Base-by-base conservation (phyloP, 768 basidiomycete genomes). In the Coprinopsis strossmayeri region DNA sequence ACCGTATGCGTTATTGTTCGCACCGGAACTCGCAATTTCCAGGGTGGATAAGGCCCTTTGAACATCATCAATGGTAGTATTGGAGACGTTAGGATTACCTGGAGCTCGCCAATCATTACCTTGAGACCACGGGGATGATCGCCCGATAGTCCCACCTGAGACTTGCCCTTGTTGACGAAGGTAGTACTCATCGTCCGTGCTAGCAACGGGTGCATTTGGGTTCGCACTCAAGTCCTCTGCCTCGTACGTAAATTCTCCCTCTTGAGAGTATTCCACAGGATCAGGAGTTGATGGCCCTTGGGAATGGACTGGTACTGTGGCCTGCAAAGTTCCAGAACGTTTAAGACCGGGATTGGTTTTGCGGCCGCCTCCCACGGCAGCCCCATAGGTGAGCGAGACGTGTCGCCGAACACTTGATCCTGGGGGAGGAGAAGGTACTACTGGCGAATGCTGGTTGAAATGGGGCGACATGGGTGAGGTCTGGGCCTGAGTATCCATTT, bases 281-380 rank as follows among this genome's bases (percentile, higher is more conserved):
- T 73, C 71, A 27, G 73, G 66, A 38, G 73, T 66, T 15, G 66
- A 62, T 24, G 65, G 60, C 39, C 61, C 65, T 55, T 72, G 73
- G 27, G 64, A 59, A 54, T 67, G 65, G 25, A 60, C 48, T 9
- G 70, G 69, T 39, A 73, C 57, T 3, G 78, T 71, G 1, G 80
- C 76, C 57, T 84, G 81, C 10, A 90, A 66, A 10, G 88, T 91
- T 20, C 87, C 89, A 21, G 87, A 79, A 50, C 89, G 83, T 61
- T 80, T 87, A 51, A 91, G 75, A 34, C 77, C 75, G 13, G 66
- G 56, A 25, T 70, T 57, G 11, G 70, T 65, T 59, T 80, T 77
- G 40, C 79, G 75, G 24, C 72, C 71, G 41, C 71, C 69, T 37
- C 69, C 70, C n/a, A 71, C 73, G 37, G 70, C 75, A 15, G 80